phyloP scores from a whole-genome alignment of 106 monocot species.

The Platanthera zijinensis region DNA sequence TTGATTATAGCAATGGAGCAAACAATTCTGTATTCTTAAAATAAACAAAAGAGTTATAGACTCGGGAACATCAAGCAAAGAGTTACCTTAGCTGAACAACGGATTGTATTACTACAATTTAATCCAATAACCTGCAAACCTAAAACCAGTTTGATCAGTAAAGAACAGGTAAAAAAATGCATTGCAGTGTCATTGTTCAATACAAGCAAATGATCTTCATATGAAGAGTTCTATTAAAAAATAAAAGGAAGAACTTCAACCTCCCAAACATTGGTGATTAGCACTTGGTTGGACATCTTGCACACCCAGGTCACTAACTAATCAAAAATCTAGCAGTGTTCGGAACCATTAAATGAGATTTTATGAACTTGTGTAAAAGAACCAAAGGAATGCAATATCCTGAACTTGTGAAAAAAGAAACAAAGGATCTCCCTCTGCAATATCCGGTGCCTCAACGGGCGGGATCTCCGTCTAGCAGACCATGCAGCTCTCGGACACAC shows the following conservation, averaged over 20 bases:
- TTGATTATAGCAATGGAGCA: background rate
- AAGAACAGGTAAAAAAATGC: background rate
- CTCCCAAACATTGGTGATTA: background rate
- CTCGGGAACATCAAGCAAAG: background rate
- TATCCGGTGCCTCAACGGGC: too few relatives aligned
- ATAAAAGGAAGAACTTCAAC: background rate
- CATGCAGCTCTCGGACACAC: too few relatives aligned
- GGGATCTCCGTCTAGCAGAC: too few relatives aligned
- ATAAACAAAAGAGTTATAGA: background rate
- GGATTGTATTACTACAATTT: slow-evolving; percentile 84
- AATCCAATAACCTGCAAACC: slow-evolving; percentile 80
- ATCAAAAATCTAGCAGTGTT: background rate
- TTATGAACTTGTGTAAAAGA: background rate
- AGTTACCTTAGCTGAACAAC: slow-evolving; percentile 93
- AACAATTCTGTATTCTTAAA: background rate
- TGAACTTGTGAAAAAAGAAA: background rate
- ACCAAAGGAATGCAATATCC: background rate
- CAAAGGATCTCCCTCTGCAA: too few relatives aligned
- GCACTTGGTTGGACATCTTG: background rate
- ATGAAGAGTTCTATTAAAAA: background rate
- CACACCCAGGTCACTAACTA: background rate
- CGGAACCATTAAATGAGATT: background rate
- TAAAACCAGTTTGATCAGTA: slow-evolving; percentile 1
- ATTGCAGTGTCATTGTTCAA: background rate
- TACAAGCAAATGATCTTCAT: background rate